Base-by-base conservation (phyloP, 1,139 yeast genomes). In the Protomyces pachydermus region DNA sequence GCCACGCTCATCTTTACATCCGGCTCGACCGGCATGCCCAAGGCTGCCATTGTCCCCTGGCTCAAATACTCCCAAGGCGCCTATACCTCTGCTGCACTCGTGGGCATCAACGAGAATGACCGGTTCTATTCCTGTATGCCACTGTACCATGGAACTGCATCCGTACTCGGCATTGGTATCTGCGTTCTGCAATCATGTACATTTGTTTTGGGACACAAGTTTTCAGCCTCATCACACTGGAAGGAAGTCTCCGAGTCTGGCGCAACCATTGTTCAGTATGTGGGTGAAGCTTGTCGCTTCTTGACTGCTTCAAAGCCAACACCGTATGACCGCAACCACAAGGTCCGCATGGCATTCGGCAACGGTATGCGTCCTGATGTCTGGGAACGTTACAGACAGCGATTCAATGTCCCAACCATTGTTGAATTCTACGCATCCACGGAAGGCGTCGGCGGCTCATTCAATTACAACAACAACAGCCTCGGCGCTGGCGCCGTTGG, bases 351-450 rank as follows among this genome's bases (percentile, higher is more conserved):
- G 54, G 98, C 97, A 0, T 86, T 86, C 73, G 98, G 98, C 63
- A 93, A 93, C 74, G 98, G 98, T 0, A 79, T 93, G 71, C 83
- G 98, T 70, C 84, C 86, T n/a, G 98, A 91, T 74, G 87, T 93
- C 65, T 93, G 98, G 98, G 75, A 74, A 66, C 84, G 83, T 61
- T 88, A 93, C 76, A 90, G 90, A 74, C 76, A 80, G 32, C 79
- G 96, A 68, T 93, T 91, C 79, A 81, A 84, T 66, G 86, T 93
- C 67, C 78, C 81, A 20, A 87, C 82, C 8, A 81, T 93, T 69
- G 96, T 96, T 23, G 98, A 93, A 74, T 91, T 91, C 73, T 93
- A 91, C 75, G 96, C 96, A 0, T 87, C 97, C 1, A 90, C 97
- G 0, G 98, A 93, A 73, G 86, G 95, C 2, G 97, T 97, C 32